Evolutionary conservation across 176 grass and related monocot species (phyloP).

Genomic region (Oryza meyeriana): DNA sequence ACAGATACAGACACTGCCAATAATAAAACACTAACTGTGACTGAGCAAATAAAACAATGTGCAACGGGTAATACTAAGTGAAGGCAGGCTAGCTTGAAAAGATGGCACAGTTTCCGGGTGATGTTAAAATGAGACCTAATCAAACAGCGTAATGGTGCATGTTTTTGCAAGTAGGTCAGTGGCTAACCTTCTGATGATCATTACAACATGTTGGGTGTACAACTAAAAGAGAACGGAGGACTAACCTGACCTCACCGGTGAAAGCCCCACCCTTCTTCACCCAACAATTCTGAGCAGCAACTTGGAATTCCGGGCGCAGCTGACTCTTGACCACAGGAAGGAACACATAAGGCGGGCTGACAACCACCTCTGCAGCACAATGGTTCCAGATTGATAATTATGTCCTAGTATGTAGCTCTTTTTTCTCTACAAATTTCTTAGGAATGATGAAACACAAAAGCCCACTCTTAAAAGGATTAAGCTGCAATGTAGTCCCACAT

Average conservation of each 20-base stretch:
- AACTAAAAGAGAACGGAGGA: not conserved
- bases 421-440: not conserved
- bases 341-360: constrained; percentile 89
- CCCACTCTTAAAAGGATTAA: not conserved
- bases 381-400: no score
- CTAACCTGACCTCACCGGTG: constrained; percentile 90
- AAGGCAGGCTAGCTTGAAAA: not conserved
- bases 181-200: constrained; percentile 1
- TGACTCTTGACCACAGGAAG: constrained; percentile 61
- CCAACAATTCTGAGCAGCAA: constrained; percentile 99
- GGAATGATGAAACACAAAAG: not conserved
- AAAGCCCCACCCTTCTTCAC: constrained; percentile 95
- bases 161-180: not conserved
- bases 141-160: not conserved
- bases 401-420: no score
- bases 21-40: not conserved
- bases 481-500: not conserved
- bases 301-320: constrained; percentile 68
- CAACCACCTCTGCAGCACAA: constrained; percentile 89
- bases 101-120: not conserved
- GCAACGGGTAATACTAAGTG: not conserved
- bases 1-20: not conserved
- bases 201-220: not conserved
- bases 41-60: not conserved
- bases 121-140: not conserved